Conservation (phyloP, 257 asterid species). For the Solanum virginianum region DNA sequence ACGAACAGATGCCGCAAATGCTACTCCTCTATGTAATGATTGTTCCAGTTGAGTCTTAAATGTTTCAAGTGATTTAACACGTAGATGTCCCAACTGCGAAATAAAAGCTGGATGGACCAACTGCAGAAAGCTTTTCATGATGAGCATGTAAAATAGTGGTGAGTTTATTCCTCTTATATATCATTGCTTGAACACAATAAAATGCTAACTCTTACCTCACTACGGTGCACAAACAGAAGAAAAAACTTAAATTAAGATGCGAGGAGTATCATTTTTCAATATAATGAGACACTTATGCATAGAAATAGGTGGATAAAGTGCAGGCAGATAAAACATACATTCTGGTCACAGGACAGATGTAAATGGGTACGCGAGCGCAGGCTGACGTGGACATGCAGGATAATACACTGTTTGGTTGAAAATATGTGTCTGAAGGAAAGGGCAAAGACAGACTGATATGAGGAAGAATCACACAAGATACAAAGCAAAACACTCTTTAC, state of each 20-base stretch:
- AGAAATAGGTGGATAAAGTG: background rate
- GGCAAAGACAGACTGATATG: background rate
- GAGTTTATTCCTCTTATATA: background rate
- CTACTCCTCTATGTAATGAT: constrained; percentile 30
- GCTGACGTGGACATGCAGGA: background rate
- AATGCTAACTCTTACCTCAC: background rate
- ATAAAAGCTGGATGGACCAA: constrained; percentile 38
- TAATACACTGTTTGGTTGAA: background rate
- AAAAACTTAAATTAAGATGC: background rate
- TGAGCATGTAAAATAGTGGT: background rate
- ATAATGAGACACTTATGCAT: background rate
- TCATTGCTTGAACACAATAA: background rate
- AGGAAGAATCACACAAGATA: background rate
- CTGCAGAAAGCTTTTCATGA: constrained; percentile 13
- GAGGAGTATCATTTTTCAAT: background rate
- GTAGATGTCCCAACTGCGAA: constrained; percentile 39
- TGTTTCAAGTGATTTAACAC: constrained; percentile 22
- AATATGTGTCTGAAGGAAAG: background rate
- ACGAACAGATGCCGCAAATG: constrained; percentile 39
- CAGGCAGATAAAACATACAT: background rate
- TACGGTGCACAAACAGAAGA: background rate
- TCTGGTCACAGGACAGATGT: background rate
- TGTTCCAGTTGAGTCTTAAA: constrained; percentile 29
- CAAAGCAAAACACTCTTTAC: background rate
- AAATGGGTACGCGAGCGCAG: background rate